Evolutionary conservation across 2,329 filamentous ascomycete species (phyloP).

Genomic region (Aspergillus brasiliensis): DNA sequence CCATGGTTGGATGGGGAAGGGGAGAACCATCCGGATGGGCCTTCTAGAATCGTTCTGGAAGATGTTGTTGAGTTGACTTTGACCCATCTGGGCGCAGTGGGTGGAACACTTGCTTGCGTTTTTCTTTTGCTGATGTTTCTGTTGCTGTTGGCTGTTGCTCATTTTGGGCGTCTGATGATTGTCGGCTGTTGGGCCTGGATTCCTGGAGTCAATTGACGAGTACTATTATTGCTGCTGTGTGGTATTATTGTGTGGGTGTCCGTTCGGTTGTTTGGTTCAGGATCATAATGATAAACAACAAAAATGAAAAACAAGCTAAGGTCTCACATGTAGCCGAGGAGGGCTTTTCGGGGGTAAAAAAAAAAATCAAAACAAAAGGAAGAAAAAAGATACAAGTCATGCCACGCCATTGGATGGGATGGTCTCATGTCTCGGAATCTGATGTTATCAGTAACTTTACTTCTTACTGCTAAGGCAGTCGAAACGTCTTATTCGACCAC

Average conservation of each 20-base stretch:
- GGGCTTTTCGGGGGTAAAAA: too few species aligned
- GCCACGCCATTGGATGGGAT: conserved; percentile 3
- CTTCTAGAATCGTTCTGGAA: conserved; percentile 19
- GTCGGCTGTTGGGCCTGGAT: too few species aligned
- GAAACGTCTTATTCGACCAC: not conserved
- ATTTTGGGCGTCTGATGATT: too few species aligned
- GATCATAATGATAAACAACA: not conserved
- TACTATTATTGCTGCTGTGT: too few species aligned
- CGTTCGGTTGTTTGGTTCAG: too few species aligned
- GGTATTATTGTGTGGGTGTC: too few species aligned
- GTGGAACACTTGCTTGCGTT: too few species aligned
- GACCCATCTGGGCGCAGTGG: not conserved
- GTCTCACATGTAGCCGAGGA: too few species aligned
- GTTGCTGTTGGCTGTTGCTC: too few species aligned
- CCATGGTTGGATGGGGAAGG: conserved; percentile 7
- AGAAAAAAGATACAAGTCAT: not conserved
- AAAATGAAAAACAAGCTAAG: not conserved
- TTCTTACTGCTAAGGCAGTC: not conserved
- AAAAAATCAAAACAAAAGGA: not conserved
- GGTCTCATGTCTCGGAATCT: conserved; percentile 3
- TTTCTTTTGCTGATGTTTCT: too few species aligned
- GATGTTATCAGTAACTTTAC: not conserved
- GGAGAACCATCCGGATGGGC: conserved; percentile 4
- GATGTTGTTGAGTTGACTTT: not conserved
- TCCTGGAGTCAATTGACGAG: too few species aligned